Evolutionary conservation across 768 basidiomycete species (phyloP), one percentile per base, ranked within the genome.

Genomic region (Daedaleopsis sinensis): DNA sequence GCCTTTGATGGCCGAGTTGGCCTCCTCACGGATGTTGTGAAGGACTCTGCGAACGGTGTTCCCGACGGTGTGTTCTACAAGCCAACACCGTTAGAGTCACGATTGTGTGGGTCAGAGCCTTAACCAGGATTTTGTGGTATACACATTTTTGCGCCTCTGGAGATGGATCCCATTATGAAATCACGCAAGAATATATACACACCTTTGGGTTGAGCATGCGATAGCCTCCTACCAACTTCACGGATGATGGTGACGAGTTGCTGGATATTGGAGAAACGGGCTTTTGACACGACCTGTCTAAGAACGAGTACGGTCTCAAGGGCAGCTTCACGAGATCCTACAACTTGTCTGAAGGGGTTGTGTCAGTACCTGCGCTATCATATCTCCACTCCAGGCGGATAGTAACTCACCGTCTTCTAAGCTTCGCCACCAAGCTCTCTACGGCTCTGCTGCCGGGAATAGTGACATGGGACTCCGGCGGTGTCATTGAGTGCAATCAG

Each of bases 201-300:
- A 95, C 96, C 96, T 86, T 96, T 97, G 13, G 96, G 94, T 71
- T 98, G 95, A 10, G 96, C 94, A 19, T 94, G 92, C 9, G 91
- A 88, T 44, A 99, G 74, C 65, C 84, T 85, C 65, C 85, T 80
- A 4, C 96, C 97, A 11, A 94, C 90, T 51, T 78, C 77, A 56
- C 90, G 87, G 64, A 99, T 89, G 58, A 92, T 84, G 50, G 82
- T 81, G 4, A 94, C 83, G 2, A 98, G 80, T 64, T 96, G 91
- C 46, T 93, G 90, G 67, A 98, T 89, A 66, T 90, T 93, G 23
- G 85, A 85, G 68, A 97, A 97, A 51, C 86, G 86, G 9, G 93
- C 92, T 67, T 87, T 89, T 2, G 94, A 85, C 16, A 98, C 88
- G 63, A 98, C 91, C 68, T 95, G 93, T 35, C 94, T 87, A 27